These are phyloP conservation scores for Coccinonectria pachysandricola DNA, from an alignment of 2,329 filamentous ascomycete genomes.

Conservation along the genomic window DNA sequence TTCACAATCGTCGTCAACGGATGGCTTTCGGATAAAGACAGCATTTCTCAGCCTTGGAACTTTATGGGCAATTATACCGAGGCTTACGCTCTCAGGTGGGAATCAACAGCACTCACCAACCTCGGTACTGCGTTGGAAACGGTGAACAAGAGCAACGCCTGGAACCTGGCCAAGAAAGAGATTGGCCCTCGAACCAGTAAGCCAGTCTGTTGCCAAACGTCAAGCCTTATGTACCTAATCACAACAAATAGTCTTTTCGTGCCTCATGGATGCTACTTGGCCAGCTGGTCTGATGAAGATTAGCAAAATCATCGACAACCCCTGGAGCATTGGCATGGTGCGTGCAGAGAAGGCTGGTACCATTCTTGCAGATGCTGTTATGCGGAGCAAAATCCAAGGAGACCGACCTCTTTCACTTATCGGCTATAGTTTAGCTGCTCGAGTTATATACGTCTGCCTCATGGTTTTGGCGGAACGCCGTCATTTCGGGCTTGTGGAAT, in stretches of 20 bases:
- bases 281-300: constrained; percentile 54
- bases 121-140: constrained; percentile 69
- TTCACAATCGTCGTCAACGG: constrained; percentile 78
- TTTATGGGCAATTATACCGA: constrained; percentile 64
- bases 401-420: constrained; percentile 72
- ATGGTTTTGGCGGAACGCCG: constrained; percentile 68
- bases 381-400: constrained; percentile 67
- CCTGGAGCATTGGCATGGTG: constrained; percentile 66
- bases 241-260: constrained; percentile 36
- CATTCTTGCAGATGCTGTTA: constrained; percentile 71
- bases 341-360: constrained; percentile 62
- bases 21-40: constrained; percentile 65
- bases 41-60: constrained; percentile 63
- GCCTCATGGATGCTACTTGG: constrained; percentile 50
- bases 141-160: constrained; percentile 71
- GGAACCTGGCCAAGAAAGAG: constrained; percentile 53
- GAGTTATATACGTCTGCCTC: constrained; percentile 76
- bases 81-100: constrained; percentile 76
- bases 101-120: constrained; percentile 65
- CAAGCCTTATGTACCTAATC: background rate
- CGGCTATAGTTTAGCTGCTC: constrained; percentile 72
- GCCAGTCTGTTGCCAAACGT: constrained; percentile 10
- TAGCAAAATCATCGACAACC: constrained; percentile 69
- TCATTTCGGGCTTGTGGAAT: constrained; percentile 79
- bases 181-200: constrained; percentile 37